A percentile compares a stretch with the other conserved stretches of the same genome.
Evolutionary conservation across 2,329 filamentous ascomycete species (phyloP).

Genomic region (Calonectria hongkongensis): DNA sequence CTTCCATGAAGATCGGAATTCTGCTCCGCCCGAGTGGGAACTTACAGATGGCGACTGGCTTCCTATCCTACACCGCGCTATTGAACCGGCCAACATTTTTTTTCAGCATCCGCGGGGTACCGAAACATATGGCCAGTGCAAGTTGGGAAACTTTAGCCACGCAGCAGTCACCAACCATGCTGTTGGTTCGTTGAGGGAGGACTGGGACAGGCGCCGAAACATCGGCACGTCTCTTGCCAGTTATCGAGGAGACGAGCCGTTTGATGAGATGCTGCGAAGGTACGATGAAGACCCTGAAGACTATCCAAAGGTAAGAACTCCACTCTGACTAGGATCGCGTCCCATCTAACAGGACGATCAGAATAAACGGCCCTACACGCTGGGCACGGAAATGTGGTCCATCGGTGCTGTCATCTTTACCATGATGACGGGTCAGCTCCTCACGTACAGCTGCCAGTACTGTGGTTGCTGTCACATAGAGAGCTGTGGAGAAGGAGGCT

Average conservation of each 20-base stretch:
- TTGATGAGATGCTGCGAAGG: constrained; percentile 32
- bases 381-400: constrained; percentile 61
- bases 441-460: constrained; percentile 42
- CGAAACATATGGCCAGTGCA: constrained; percentile 73
- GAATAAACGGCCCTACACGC: constrained; percentile 59
- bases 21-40: constrained; percentile 37
- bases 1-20: constrained; percentile 32
- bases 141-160: constrained; percentile 69
- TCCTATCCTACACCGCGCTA: constrained; percentile 70
- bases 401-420: constrained; percentile 62
- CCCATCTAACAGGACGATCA: constrained; percentile 42
- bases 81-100: constrained; percentile 69
- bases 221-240: constrained; percentile 40
- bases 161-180: constrained; percentile 63
- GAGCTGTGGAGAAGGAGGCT: constrained; percentile 55
- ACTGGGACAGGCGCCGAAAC: neutral
- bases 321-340: neutral
- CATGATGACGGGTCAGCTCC: constrained; percentile 63
- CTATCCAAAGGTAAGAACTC: constrained; percentile 39
- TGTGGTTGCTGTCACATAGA: constrained; percentile 55
- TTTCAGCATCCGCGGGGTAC: constrained; percentile 67
- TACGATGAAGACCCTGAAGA: constrained; percentile 31
- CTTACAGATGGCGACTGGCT: constrained; percentile 67
- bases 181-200: constrained; percentile 19
- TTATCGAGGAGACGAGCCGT: constrained; percentile 41